Evolutionary conservation across 1,284 basidiomycete genomes (phyloP).

Genomic region (Malassezia psittaci): DNA sequence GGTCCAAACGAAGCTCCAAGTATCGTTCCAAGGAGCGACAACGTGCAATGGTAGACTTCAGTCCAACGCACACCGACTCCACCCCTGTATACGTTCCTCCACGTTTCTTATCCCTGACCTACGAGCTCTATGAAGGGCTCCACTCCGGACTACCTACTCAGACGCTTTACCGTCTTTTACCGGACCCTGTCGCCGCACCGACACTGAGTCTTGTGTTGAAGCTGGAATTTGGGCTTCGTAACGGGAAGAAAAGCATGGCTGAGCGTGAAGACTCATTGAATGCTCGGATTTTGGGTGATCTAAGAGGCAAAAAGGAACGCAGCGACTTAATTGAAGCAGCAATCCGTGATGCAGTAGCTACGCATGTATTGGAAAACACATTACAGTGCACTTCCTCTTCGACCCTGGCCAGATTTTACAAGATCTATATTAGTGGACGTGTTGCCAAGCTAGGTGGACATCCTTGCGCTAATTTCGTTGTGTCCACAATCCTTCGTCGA

Average conservation of each 20-base stretch:
- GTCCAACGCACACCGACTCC: background rate
- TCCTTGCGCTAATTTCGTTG: slow-evolving; percentile 41
- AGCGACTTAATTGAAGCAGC: slow-evolving; percentile 34
- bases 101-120: slow-evolving; percentile 8
- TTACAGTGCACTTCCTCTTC: slow-evolving; percentile 15
- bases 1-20: slow-evolving; percentile 33
- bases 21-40: slow-evolving; percentile 29
- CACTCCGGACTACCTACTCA: slow-evolving; percentile 8
- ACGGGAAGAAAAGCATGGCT: slow-evolving; percentile 1
- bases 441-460: slow-evolving; percentile 37
- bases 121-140: slow-evolving; percentile 13
- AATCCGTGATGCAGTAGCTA: slow-evolving; percentile 38
- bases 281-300: slow-evolving; percentile 25
- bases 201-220: slow-evolving; percentile 31
- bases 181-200: slow-evolving; percentile 29
- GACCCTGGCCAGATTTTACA: slow-evolving; percentile 24
- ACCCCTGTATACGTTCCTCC: slow-evolving; percentile 19
- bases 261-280: slow-evolving; percentile 20
- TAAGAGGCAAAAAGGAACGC: slow-evolving; percentile 1
- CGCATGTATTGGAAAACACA: slow-evolving; percentile 32
- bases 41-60: slow-evolving; percentile 12
- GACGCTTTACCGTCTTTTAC: slow-evolving; percentile 21
- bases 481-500: slow-evolving; percentile 21
- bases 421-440: slow-evolving; percentile 27
- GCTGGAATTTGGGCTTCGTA: slow-evolving; percentile 14